These are phyloP conservation scores for Haberlea rhodopensis DNA, from an alignment of 257 asterid species.

Conservation along the genomic window DNA sequence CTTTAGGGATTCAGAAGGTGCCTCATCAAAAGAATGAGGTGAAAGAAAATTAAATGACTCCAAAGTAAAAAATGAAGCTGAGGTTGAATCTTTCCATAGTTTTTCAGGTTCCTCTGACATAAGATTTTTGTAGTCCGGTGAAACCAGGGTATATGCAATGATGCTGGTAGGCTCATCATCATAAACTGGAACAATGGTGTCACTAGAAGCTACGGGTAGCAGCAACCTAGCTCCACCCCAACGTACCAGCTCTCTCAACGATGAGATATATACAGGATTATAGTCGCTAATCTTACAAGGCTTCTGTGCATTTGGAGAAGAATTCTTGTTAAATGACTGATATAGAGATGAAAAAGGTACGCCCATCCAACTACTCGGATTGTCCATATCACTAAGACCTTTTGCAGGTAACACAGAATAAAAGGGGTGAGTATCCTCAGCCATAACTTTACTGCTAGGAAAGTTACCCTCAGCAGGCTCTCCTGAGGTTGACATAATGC, in stretches of 20 bases:
- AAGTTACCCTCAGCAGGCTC: conserved; percentile 29
- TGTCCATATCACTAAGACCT: conserved; percentile 38
- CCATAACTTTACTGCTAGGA: conserved; percentile 24
- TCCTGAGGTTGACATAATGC: conserved; percentile 20
- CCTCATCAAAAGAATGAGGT: conserved; percentile 47
- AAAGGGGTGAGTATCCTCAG: conserved; percentile 29
- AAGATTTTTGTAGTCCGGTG: conserved; percentile 48
- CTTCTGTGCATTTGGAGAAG: conserved; percentile 36
- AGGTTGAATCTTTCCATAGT: conserved; percentile 35
- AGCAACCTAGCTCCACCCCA: conserved; percentile 59
- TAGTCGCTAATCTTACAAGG: conserved; percentile 43
- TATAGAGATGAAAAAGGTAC: conserved; percentile 41
- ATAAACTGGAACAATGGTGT: conserved; percentile 57
- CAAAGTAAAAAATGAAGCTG: conserved; percentile 46
- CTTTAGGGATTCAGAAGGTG: conserved; percentile 37
- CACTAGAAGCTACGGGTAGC: conserved; percentile 48
- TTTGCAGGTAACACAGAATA: conserved; percentile 32
- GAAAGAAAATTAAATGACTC: conserved; percentile 51
- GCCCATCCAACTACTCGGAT: conserved; percentile 48
- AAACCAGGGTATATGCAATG: conserved; percentile 55
- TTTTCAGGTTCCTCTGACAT: conserved; percentile 48
- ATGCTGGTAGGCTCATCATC: conserved; percentile 83
- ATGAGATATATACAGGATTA: conserved; percentile 51
- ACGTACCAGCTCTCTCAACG: conserved; percentile 50
- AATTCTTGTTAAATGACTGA: conserved; percentile 38